Evolutionary conservation across 1,139 yeast genomes (phyloP).

Genomic region (Protomyces macrosporus): DNA sequence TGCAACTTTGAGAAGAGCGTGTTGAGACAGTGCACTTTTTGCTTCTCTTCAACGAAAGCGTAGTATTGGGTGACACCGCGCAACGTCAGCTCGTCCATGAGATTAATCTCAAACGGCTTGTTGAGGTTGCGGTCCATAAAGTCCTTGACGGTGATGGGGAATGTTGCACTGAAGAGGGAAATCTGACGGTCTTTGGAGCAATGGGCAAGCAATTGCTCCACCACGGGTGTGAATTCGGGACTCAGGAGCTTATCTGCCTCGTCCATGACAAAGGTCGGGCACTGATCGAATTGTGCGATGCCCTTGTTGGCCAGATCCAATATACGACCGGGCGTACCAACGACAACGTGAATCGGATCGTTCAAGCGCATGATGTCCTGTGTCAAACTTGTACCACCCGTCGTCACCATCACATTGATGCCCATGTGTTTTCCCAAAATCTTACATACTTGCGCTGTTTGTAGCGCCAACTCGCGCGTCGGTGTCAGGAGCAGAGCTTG

Average conservation of each 20-base stretch:
- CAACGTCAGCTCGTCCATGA: constrained; percentile 94
- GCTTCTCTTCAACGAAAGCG: constrained; percentile 95
- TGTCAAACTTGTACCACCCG: constrained; percentile 93
- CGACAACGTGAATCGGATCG: constrained; percentile 86
- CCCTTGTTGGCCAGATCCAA: constrained; percentile 86
- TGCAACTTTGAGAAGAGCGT: constrained; percentile 89
- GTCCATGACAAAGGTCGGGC: constrained; percentile 92
- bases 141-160: constrained; percentile 87
- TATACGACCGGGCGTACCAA: constrained; percentile 96
- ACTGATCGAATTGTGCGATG: constrained; percentile 79
- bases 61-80: constrained; percentile 96
- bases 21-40: constrained; percentile 90
- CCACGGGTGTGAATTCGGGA: constrained; percentile 80
- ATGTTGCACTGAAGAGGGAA: constrained; percentile 86
- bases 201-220: constrained; percentile 78
- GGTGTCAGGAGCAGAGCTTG: constrained; percentile 89
- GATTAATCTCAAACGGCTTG: constrained; percentile 89
- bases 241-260: constrained; percentile 97
- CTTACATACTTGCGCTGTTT: constrained; percentile 93
- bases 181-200: constrained; percentile 82
- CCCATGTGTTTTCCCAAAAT: constrained; percentile 88
- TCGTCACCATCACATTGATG: constrained; percentile 92
- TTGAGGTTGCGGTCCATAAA: constrained; percentile 68
- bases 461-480: constrained; percentile 92
- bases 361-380: constrained; percentile 91